Conservation (phyloP, 2,329 filamentous ascomycete genomes). For the Teratosphaeriaceae sp. region DNA sequence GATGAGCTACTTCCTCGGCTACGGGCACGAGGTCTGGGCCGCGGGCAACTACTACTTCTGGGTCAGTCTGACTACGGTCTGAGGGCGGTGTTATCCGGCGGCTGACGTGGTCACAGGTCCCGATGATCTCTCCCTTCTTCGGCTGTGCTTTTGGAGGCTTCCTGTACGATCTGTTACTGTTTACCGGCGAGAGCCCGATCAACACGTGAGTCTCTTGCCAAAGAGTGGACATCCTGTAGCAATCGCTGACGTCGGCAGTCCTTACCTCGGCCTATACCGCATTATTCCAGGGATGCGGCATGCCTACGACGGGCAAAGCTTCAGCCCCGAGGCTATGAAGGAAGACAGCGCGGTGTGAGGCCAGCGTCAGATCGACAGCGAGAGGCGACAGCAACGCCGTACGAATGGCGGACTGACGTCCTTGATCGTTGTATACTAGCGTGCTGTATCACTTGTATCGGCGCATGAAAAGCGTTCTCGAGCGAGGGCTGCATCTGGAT, state of each 20-base stretch:
- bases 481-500: too few species aligned
- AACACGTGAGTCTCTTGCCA: too few species aligned
- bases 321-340: slow-evolving; percentile 18
- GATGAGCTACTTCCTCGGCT: slow-evolving; percentile 61
- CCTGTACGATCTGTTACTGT: slow-evolving; percentile 62
- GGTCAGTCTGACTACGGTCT: background rate
- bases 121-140: slow-evolving; percentile 64
- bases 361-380: too few species aligned
- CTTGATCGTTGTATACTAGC: too few species aligned
- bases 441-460: too few species aligned
- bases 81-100: background rate
- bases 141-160: slow-evolving; percentile 59
- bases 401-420: too few species aligned
- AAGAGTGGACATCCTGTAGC: too few species aligned
- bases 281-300: slow-evolving; percentile 22
- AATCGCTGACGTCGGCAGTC: too few species aligned
- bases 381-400: too few species aligned
- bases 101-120: slow-evolving; percentile 45
- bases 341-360: slow-evolving; percentile 10
- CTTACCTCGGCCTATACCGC: slow-evolving; percentile 54
- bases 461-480: too few species aligned
- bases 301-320: slow-evolving; percentile 19
- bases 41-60: slow-evolving; percentile 65
- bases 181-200: slow-evolving; percentile 62
- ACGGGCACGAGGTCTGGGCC: slow-evolving; percentile 60